Evolutionary conservation across 2,329 filamentous ascomycete genomes (phyloP), one percentile per base, ranked within the genome.

Genomic region (Tolypocladium guangdongense): DNA sequence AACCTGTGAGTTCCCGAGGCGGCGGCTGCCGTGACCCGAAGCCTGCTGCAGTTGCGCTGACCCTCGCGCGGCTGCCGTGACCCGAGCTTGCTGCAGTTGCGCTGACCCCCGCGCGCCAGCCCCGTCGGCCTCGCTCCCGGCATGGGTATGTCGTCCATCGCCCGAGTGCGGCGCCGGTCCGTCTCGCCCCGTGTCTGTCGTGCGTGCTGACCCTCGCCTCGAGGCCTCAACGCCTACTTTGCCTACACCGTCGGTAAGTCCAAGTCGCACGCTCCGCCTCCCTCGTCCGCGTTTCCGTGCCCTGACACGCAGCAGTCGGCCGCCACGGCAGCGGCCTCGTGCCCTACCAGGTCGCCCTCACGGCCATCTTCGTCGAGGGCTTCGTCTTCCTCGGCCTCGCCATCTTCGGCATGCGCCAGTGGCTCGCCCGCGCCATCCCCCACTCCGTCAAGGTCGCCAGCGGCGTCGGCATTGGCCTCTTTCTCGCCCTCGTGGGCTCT

Each of bases 341-440:
- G 10, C 82, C 88, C 1, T 95, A 88, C 65, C 68, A 79, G 52
- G 78, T 91, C 43, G 90, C 90, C 36, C 72, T 95, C 38, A 93
- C 89, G 4, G 89, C 90, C 52, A 90, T 93, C 59, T 95, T 95
- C 65, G 85, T 93, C 16, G 90, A 95, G 68, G 90, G 90, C 38
- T 88, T 87, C 67, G 84, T 95, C 57, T 95, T 95, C 70, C 81
- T 95, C 50, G 87, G 74, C 2, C 78, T 95, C 41, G 90, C 90
- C 1, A 66, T 95, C 37, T 76, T 91, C 51, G 90, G 90, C 38
- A 78, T 95, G 72, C 85, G 90, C 16, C 90, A 95, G 67, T 95
- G 89, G 89, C 81, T 95, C 30, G 90, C 90, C 20, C 83, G 88
- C 59, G 84, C 87, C 45, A 90, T 95, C 57, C 90, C 90, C 1